Base-by-base conservation (phyloP, 2,329 filamentous ascomycete species). In the Penicillium sp. region DNA sequence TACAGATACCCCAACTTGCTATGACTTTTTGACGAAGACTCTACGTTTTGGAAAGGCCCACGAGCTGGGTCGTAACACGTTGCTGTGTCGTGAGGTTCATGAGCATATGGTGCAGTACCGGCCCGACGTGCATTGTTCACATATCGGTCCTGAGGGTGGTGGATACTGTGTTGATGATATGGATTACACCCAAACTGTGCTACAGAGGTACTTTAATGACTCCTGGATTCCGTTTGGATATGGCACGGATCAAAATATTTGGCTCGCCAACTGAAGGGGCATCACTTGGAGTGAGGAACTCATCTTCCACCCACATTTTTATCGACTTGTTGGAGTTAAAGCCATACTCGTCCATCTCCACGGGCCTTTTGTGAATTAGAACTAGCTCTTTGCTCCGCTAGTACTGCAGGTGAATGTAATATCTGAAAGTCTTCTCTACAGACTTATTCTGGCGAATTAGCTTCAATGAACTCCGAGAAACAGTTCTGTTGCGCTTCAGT, bases 91-190 rank as follows among this genome's bases (percentile, higher is more conserved):
- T 1, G 63, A 70, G 50, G 66, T 71, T 23, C 67, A 71, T 49
- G 65, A 69, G 53, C 67, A 67, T 52, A 70, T 70, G 68, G 67
- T 71, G 17, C 61, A 60, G 41, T 68, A 66, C 42, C 60, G 65
- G 10, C 69, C 69, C 0, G 57, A 62, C 4, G 56, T 65, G n/a
- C 69, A 71, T 48, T 71, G 67, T 25, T 8, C 64, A 9, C 67
- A 70, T 59, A 71, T 71, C 35, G 67, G 68, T 2, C 68, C 67
- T 1, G 50, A 33, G n/a, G 67, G 69, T 0, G 68, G 69, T 1
- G 61, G 58, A 27, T 69, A 70, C 38, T 71, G 69, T 49, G 67
- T 69, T 17, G 69, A 71, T 58, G 69, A 71, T 52, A 63, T 60
- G 60, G 50, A 2, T 2, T 71, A 70, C 25, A 37, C 31, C 19